Base-by-base conservation (phyloP, 108 stramenopile genomes). In the Parmales sp. region DNA sequence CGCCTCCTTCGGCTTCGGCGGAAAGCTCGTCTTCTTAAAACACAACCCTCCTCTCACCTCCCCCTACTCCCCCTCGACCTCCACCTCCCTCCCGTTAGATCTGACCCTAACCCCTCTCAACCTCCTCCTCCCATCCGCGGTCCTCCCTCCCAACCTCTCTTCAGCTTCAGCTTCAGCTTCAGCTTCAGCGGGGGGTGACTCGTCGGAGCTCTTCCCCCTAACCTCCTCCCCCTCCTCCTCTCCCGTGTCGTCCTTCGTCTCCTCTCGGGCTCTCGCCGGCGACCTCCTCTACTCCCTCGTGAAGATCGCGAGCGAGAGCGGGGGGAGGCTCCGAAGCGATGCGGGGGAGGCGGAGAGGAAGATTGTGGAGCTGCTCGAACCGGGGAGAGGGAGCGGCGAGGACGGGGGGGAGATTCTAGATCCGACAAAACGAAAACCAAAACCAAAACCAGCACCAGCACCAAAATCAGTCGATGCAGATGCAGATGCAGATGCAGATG, bases 221-320 rank as follows among this genome's bases (percentile, higher is more conserved):
- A 20, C 20, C 49, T 23, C 49, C 49, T 23, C 49, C 49, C 49
- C 49, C 49, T 23, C 49, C 49, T 23, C 49, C 49, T 5, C 6
- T 50, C 49, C 16, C 16, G 16, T 16, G 8, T 16, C 41, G 8
- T 16, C 41, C 41, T 43, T 16, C 16, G 8, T 43, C 16, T 43
- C 41, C 8, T 43, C 16, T 43, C 41, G 16, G 41, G 46, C 46
- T 48, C 4, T n/a, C 54, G n/a, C 31, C n/a, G 68, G 67, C 18
- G 80, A 79, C 41, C 63, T 89, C 39, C 66, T 92, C 9, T 90
- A 88, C 89, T 73, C 77, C 37, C 73, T 90, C 26, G 79, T 90
- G 51, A 67, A 67, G 1, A 86, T 92, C 68, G 91, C 86, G 19
- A 75, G 82, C 11, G 65, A 73, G 25, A 78, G 77, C 26, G 72